A percentile compares a stretch with the other conserved stretches of the same genome.
Conservation (phyloP, 306 rosid species). For the Cercis canadensis region DNA sequence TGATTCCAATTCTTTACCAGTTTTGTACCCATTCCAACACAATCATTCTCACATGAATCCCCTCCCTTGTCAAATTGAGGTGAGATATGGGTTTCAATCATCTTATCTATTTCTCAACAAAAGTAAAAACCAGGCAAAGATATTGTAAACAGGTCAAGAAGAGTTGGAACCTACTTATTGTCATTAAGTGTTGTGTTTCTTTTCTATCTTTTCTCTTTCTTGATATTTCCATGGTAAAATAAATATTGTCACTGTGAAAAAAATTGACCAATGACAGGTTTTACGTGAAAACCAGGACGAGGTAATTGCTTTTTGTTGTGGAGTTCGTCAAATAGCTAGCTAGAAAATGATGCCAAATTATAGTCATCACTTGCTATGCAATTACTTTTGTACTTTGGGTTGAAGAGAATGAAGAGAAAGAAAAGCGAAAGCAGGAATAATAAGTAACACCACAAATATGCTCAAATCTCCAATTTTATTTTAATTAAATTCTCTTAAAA, state of each 20-base stretch:
- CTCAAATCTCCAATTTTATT: no score
- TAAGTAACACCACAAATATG: no score
- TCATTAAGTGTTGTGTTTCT: not conserved
- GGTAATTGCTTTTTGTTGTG: no score
- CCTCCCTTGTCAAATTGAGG: conserved; percentile 41
- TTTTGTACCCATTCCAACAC: conserved; percentile 72
- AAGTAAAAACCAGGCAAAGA: conserved; percentile 36
- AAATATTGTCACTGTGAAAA: no score
- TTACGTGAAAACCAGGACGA: no score
- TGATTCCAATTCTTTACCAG: conserved; percentile 42
- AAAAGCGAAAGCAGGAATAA: no score
- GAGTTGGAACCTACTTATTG: not conserved
- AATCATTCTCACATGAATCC: conserved; percentile 66
- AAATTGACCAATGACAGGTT: no score
- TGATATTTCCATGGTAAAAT: not conserved
- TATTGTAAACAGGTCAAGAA: conserved; percentile 29
- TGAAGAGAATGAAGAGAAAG: no score
- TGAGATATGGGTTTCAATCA: conserved; percentile 58
- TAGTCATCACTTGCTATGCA: not conserved
- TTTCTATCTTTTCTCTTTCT: not conserved
- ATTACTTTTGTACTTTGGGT: no score
- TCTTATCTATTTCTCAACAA: conserved; percentile 36
- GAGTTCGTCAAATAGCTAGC: no score
- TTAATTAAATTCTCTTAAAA: no score
- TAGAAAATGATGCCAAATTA: not conserved